Conservation (phyloP, 2,329 filamentous ascomycete genomes). For the Hypoxylon sp. region DNA sequence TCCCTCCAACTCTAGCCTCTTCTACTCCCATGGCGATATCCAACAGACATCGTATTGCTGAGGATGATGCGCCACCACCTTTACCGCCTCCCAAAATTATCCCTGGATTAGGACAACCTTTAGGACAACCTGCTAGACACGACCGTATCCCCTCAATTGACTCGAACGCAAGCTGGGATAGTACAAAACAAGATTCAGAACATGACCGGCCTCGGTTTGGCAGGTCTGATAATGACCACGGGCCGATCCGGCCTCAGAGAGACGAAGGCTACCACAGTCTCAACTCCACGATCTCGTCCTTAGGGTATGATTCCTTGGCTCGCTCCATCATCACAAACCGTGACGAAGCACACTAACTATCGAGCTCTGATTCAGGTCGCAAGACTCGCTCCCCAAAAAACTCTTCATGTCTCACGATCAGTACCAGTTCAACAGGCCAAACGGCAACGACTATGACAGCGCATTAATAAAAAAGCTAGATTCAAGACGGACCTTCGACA, state of each 20-base stretch:
- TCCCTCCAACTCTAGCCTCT: slow-evolving; percentile 50
- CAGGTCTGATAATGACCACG: slow-evolving; percentile 41
- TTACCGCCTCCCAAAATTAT: slow-evolving; percentile 54
- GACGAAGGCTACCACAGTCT: slow-evolving; percentile 54
- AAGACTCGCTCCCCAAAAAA: slow-evolving; percentile 57
- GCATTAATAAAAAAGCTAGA: slow-evolving; percentile 69
- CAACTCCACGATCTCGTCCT: slow-evolving; percentile 49
- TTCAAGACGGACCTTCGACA: slow-evolving; percentile 60
- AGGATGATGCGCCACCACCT: slow-evolving; percentile 54
- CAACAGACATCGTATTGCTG: slow-evolving; percentile 48
- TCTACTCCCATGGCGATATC: slow-evolving; percentile 56
- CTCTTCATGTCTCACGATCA: slow-evolving; percentile 65
- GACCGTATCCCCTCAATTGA: slow-evolving; percentile 49
- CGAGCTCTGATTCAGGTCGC: slow-evolving; percentile 53
- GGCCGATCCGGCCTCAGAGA: slow-evolving; percentile 43
- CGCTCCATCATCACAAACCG: not conserved
- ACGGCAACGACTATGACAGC: slow-evolving; percentile 59
- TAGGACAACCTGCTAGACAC: slow-evolving; percentile 45
- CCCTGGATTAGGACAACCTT: slow-evolving; percentile 47
- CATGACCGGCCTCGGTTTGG: slow-evolving; percentile 43
- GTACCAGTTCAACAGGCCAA: slow-evolving; percentile 61
- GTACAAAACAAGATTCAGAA: slow-evolving; percentile 46
- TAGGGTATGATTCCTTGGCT: slow-evolving; percentile 42
- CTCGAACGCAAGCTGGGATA: slow-evolving; percentile 50
- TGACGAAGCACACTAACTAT: slow-evolving; percentile 37